Evolutionary conservation across 768 basidiomycete species (phyloP).

Genomic region (Russula lepida): DNA sequence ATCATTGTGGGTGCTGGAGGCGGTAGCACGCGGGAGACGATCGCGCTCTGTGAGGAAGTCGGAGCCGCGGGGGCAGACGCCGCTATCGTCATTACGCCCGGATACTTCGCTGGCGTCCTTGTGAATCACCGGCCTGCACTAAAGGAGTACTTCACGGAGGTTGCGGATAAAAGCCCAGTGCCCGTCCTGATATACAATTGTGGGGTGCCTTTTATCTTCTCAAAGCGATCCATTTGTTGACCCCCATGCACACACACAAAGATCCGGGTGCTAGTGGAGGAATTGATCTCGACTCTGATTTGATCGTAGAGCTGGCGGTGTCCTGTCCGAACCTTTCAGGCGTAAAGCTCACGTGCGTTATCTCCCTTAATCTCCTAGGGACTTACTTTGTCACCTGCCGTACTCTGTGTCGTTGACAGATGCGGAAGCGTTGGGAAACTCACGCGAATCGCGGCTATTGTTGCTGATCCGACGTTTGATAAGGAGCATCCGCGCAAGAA

Average conservation of each 20-base stretch:
- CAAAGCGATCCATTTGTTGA: background rate
- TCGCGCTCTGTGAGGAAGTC: slow-evolving; percentile 66
- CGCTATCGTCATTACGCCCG: slow-evolving; percentile 76
- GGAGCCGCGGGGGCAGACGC: slow-evolving; percentile 82
- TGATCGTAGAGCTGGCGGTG: slow-evolving; percentile 70
- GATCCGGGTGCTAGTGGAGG: slow-evolving; percentile 84
- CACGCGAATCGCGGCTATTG: slow-evolving; percentile 67
- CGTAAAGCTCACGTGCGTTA: slow-evolving; percentile 78
- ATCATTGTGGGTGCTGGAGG: slow-evolving; percentile 79
- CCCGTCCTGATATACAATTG: slow-evolving; percentile 89
- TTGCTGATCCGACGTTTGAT: slow-evolving; percentile 49
- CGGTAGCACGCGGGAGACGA: slow-evolving; percentile 75
- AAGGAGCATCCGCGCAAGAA: slow-evolving; percentile 60
- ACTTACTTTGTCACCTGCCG: slow-evolving; percentile 2
- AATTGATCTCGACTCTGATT: slow-evolving; percentile 85
- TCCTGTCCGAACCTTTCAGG: slow-evolving; percentile 75
- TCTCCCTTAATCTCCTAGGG: background rate
- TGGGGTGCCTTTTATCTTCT: slow-evolving; percentile 31
- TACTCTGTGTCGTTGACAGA: slow-evolving; percentile 30
- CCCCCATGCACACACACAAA: slow-evolving; percentile 27
- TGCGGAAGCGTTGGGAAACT: slow-evolving; percentile 91
- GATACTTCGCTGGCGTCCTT: slow-evolving; percentile 79
- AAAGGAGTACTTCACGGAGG: slow-evolving; percentile 71
- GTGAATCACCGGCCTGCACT: slow-evolving; percentile 53
- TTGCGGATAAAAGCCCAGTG: slow-evolving; percentile 71